Percentiles rank a stretch among this genome's conserved stretches.
These are phyloP conservation scores for Aquilaria yunnanensis DNA, from an alignment of 345 rosid species.

Conservation along the genomic window DNA sequence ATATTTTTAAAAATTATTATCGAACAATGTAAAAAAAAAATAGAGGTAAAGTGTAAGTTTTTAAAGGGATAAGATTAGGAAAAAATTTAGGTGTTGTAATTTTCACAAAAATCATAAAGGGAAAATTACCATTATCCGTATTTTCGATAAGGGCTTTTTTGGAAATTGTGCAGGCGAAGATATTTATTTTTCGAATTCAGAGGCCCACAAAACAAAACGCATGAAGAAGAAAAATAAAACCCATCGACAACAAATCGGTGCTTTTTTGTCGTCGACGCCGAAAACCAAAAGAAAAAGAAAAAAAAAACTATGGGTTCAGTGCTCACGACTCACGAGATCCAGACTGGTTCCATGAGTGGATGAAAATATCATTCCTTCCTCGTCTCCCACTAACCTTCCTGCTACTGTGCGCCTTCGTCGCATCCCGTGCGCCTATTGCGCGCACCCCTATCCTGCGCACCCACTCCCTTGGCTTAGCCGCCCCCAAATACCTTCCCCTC, in stretches of 20 bases:
- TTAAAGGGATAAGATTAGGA: too few relatives aligned
- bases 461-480: neutral
- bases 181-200: too few relatives aligned
- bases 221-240: neutral
- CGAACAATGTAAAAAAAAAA: too few relatives aligned
- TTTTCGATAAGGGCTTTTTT: too few relatives aligned
- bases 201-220: too few relatives aligned
- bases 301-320: neutral
- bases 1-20: too few relatives aligned
- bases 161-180: too few relatives aligned
- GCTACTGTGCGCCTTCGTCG: conserved; percentile 40
- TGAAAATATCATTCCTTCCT: conserved; percentile 17
- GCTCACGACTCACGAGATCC: too few relatives aligned
- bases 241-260: neutral
- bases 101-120: too few relatives aligned
- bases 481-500: neutral
- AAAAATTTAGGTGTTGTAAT: too few relatives aligned
- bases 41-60: too few relatives aligned
- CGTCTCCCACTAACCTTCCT: conserved; percentile 30
- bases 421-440: conserved; percentile 43
- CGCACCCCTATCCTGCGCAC: conserved; percentile 37
- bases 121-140: too few relatives aligned
- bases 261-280: neutral
- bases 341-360: conserved; percentile 9
- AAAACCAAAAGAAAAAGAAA: neutral